Conservation (phyloP, 805 yeast species). For the Kazachstania kunashirensis region DNA sequence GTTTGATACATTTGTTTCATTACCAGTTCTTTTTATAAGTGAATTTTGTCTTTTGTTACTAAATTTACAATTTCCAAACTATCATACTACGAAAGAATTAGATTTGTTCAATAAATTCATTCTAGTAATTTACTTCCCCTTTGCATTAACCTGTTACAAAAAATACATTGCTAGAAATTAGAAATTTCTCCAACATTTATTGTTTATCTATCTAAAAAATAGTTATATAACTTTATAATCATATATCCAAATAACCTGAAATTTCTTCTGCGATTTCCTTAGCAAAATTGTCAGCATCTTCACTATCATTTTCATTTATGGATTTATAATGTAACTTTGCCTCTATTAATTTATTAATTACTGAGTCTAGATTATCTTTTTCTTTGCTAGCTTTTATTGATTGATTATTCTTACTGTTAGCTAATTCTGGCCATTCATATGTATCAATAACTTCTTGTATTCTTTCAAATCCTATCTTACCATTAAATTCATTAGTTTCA, state of each 20-base stretch:
- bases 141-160: conserved; percentile 18
- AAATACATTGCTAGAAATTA: conserved; percentile 3
- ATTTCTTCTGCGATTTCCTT: conserved; percentile 20
- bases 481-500: conserved; percentile 35
- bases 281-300: conserved; percentile 17
- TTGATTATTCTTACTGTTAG: background rate
- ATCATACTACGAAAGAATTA: conserved; percentile 18
- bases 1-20: conserved; percentile 12
- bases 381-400: background rate
- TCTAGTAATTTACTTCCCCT: conserved; percentile 21
- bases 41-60: conserved; percentile 25
- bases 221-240: conserved; percentile 2
- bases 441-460: conserved; percentile 39
- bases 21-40: conserved; percentile 24
- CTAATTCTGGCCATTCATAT: conserved; percentile 36
- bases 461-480: conserved; percentile 35
- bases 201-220: background rate
- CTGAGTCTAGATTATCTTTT: background rate
- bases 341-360: conserved; percentile 12
- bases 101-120: conserved; percentile 20
- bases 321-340: conserved; percentile 15
- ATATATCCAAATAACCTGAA: conserved; percentile 1
- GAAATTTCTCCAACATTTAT: background rate
- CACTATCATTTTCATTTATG: conserved; percentile 3
- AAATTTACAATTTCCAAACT: conserved; percentile 20